Evolutionary conservation across 768 basidiomycete genomes (phyloP).

Genomic region (Amanita thiersii): DNA sequence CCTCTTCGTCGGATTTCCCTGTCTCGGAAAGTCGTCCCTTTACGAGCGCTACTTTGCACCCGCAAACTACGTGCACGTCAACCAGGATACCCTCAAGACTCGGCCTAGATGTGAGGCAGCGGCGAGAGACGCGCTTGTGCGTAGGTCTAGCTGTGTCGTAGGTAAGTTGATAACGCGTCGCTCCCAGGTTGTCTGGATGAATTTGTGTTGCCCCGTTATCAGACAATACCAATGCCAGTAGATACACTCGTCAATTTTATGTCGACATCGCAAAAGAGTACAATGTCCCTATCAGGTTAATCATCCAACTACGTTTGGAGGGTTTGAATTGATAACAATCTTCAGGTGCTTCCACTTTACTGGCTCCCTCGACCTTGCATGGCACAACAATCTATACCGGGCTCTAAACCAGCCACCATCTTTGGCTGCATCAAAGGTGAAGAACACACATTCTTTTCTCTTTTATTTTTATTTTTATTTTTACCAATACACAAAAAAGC

Average conservation of each 20-base stretch:
- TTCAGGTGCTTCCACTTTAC: constrained; percentile 68
- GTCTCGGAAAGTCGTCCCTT: constrained; percentile 77
- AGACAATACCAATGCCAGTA: constrained; percentile 93
- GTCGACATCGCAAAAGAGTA: constrained; percentile 54
- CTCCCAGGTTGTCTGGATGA: not conserved
- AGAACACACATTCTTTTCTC: constrained; percentile 9
- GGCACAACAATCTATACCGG: constrained; percentile 92
- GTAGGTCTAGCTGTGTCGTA: constrained; percentile 65
- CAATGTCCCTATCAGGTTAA: constrained; percentile 49
- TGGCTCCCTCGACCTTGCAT: constrained; percentile 72
- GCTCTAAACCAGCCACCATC: constrained; percentile 52
- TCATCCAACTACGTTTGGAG: constrained; percentile 1
- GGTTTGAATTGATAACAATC: not conserved
- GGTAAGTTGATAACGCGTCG: constrained; percentile 43
- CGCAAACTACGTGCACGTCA: constrained; percentile 71
- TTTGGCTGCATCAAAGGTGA: constrained; percentile 32
- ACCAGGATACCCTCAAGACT: constrained; percentile 78
- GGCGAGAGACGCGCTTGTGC: constrained; percentile 44
- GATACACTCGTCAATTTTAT: constrained; percentile 61
- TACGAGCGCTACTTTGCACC: constrained; percentile 61
- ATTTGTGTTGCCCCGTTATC: not conserved
- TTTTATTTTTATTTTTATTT: constrained; percentile 3
- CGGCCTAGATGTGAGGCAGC: constrained; percentile 67
- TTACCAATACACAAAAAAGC: constrained; percentile 20
- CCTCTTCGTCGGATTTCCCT: constrained; percentile 45